These are phyloP conservation scores for Wickerhamomyces ciferrii DNA, from an alignment of 805 yeast genomes.

Conservation along the genomic window DNA sequence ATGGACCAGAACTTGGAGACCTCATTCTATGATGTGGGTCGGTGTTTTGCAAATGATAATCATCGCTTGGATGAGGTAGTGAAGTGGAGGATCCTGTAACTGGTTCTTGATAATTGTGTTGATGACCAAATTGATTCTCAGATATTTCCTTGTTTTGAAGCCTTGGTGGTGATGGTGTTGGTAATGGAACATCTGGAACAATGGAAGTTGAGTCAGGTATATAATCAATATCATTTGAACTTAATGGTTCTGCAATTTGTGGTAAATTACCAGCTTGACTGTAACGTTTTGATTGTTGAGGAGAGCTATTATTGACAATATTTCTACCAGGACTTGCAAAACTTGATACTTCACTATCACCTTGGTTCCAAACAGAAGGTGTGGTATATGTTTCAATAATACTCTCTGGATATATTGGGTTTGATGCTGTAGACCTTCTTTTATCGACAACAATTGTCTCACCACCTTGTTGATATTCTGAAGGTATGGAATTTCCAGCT, in stretches of 20 bases:
- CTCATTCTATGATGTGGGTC: neutral
- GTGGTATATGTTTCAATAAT: conserved; percentile 18
- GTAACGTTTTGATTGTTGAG: neutral
- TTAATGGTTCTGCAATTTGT: neutral
- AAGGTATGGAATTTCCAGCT: neutral
- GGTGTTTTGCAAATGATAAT: neutral
- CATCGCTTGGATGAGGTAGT: neutral
- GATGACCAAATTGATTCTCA: neutral
- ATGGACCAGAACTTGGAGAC: neutral
- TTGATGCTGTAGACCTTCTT: neutral
- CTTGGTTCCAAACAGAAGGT: conserved; percentile 4
- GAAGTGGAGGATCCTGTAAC: neutral
- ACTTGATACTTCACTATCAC: conserved; percentile 1
- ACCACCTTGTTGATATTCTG: neutral
- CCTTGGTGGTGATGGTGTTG: conserved; percentile 16
- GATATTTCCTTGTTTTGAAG: conserved; percentile 5
- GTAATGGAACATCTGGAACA: conserved; percentile 7
- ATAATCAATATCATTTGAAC: conserved; percentile 5
- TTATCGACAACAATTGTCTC: neutral
- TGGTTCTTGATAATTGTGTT: neutral
- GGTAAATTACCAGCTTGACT: neutral
- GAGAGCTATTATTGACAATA: neutral
- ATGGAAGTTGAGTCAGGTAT: conserved; percentile 15
- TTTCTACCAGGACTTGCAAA: conserved; percentile 4
- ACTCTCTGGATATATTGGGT: conserved; percentile 15